Conservation (phyloP, 495 filamentous ascomycete species). For the Penicillium subrubescens region DNA sequence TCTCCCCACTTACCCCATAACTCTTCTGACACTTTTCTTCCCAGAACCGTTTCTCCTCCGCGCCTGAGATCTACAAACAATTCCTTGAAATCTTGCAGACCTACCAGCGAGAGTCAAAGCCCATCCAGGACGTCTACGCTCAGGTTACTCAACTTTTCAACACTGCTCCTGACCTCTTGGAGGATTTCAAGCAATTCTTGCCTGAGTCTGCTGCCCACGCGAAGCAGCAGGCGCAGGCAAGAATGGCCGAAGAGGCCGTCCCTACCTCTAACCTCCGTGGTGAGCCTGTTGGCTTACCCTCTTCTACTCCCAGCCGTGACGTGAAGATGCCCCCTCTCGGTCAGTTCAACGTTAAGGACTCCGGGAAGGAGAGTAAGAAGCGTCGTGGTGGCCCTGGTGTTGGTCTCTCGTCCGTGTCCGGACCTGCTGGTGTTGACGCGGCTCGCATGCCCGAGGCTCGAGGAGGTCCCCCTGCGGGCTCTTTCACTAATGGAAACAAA, state of each 20-base stretch:
- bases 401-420: slow-evolving; percentile 31
- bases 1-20: background rate
- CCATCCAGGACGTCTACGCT: slow-evolving; percentile 96
- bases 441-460: slow-evolving; percentile 41
- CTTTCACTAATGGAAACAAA: slow-evolving; percentile 54
- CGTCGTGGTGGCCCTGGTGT: slow-evolving; percentile 55
- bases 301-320: slow-evolving; percentile 54
- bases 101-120: slow-evolving; percentile 97
- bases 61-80: slow-evolving; percentile 98
- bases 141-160: slow-evolving; percentile 96
- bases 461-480: slow-evolving; percentile 33
- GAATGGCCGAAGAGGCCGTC: slow-evolving; percentile 68
- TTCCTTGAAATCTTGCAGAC: slow-evolving; percentile 99
- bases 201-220: slow-evolving; percentile 94
- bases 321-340: slow-evolving; percentile 89
- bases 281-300: slow-evolving; percentile 49
- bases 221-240: slow-evolving; percentile 59
- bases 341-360: slow-evolving; percentile 75
- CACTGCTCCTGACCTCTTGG: slow-evolving; percentile 90
- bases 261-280: slow-evolving; percentile 62
- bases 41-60: slow-evolving; percentile 91
- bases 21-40: background rate
- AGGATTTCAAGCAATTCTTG: slow-evolving; percentile 99
- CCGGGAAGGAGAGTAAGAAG: slow-evolving; percentile 81
- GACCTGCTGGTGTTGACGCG: slow-evolving; percentile 36